A percentile compares a stretch with the other conserved stretches of the same genome.
Conservation (phyloP, 805 yeast species). For the Metschnikowia matae region DNA sequence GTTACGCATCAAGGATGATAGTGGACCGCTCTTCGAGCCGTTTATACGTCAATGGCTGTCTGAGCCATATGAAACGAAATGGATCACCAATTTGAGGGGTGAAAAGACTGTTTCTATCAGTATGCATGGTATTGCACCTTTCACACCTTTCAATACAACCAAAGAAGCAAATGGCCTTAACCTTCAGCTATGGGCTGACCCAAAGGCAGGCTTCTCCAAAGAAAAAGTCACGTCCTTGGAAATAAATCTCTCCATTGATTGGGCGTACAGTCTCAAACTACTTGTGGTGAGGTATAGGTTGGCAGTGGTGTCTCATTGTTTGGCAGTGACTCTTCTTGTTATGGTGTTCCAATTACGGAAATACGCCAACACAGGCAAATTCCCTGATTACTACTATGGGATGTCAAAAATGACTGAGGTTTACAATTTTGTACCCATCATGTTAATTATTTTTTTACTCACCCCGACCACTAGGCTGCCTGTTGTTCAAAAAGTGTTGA, state of each 20-base stretch:
- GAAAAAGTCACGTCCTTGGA: constrained; percentile 26
- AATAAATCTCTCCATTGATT: constrained; percentile 46
- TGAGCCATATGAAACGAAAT: constrained; percentile 72
- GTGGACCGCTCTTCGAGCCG: constrained; percentile 45
- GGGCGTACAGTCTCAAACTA: constrained; percentile 58
- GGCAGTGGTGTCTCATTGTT: constrained; percentile 65
- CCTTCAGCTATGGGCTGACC: constrained; percentile 45
- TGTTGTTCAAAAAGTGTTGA: constrained; percentile 35
- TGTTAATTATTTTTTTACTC: constrained; percentile 28
- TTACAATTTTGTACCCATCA: constrained; percentile 20
- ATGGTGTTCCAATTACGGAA: constrained; percentile 52
- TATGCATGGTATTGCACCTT: constrained; percentile 71
- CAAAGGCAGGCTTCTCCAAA: constrained; percentile 21
- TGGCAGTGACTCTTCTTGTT: constrained; percentile 51
- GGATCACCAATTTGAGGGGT: constrained; percentile 56
- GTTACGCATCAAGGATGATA: constrained; percentile 21
- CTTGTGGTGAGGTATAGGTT: constrained; percentile 75
- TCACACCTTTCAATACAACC: constrained; percentile 46
- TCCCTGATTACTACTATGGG: constrained; percentile 34
- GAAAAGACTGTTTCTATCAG: constrained; percentile 25
- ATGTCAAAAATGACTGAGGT: constrained; percentile 26
- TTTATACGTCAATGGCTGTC: constrained; percentile 62
- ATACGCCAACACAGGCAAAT: constrained; percentile 22
- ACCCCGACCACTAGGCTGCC: constrained; percentile 35
- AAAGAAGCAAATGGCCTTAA: constrained; percentile 19